Base-by-base conservation (phyloP, 129 eudicot genomes). In the Silybum marianum region DNA sequence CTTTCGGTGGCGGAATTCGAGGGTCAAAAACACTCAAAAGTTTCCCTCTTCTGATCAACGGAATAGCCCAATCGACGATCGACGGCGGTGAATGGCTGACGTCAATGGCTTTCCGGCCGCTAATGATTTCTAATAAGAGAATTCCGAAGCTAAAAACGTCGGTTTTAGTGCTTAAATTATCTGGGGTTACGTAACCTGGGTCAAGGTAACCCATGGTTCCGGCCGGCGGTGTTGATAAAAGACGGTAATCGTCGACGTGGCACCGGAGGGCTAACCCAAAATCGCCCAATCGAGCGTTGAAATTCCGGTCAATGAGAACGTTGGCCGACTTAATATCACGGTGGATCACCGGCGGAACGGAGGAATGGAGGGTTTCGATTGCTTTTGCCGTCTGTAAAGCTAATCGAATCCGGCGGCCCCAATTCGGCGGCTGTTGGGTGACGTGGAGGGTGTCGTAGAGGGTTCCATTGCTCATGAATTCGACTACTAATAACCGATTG, bases 141-240 rank as follows among this genome's bases (percentile, higher is more conserved):
- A 94, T 92, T 78, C 97, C 97, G 81, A 90, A 94, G 84, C 98
- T 94, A 69, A 94, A 94, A 4, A 94, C 97, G 81, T 94, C 98
- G 54, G 92, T 94, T 28, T 94, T 94, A 0, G 97, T 94, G 73
- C 98, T 94, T 74, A 94, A 86, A 89, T 88, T 90, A 89, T 94
- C 98, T 10, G 98, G 98, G 1, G 98, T 94, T 5, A 94, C 97
- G 26, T 94, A 94, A 3, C 89, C 83, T 0, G 98, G 98, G 71
- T 94, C 98, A 25, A 94, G 85, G 83, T 94, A 94, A 7, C 97
- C 98, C 89, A 94, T 94, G 2, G 98, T 94, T n/a, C 98, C 98
- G 0, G 98, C 98, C 0, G 98, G 98, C 0, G 98, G 97, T 5
- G 98, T 94, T 12, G 98, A 94, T 79, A 89, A 74, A 8, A 94